Conservation (phyloP, 225 moss, liverwort and hornwort genomes). For the Asterella californica region DNA sequence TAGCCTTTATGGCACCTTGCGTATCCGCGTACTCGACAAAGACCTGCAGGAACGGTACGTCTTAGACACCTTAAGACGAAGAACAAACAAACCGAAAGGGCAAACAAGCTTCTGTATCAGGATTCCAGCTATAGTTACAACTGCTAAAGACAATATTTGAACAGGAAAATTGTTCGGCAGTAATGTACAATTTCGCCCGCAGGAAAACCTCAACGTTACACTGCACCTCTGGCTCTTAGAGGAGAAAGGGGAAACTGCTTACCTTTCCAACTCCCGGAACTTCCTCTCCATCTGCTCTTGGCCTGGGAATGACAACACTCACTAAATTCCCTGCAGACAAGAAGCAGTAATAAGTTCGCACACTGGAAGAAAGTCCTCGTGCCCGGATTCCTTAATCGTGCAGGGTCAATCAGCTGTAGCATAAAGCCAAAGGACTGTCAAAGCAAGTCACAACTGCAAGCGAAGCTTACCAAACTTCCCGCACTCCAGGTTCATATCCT, state of each 20-base stretch:
- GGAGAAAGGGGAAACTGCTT: background rate
- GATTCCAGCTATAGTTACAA: too few species aligned
- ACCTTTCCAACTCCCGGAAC: slow-evolving; percentile 90
- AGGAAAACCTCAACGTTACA: too few species aligned
- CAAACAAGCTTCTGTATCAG: too few species aligned
- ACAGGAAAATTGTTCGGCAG: too few species aligned
- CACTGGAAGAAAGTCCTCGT: background rate
- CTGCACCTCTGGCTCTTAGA: background rate
- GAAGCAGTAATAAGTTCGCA: background rate
- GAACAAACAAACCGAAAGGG: background rate
- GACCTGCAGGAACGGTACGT: slow-evolving; percentile 43
- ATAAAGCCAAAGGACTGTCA: background rate
- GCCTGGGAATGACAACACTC: slow-evolving; percentile 79
- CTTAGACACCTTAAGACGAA: background rate
- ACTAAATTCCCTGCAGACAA: slow-evolving; percentile 50
- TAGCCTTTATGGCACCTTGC: slow-evolving; percentile 81
- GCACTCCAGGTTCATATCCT: slow-evolving; percentile 95
- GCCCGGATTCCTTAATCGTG: background rate
- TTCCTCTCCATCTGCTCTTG: slow-evolving; percentile 52
- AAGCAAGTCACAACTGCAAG: background rate
- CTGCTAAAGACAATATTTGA: too few species aligned
- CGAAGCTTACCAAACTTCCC: slow-evolving; percentile 79
- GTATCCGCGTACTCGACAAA: slow-evolving; percentile 87
- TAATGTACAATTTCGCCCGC: too few species aligned
- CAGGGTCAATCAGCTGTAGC: background rate